Conservation (phyloP, 139 green algal species). For the Chlamydomonas applanata region DNA sequence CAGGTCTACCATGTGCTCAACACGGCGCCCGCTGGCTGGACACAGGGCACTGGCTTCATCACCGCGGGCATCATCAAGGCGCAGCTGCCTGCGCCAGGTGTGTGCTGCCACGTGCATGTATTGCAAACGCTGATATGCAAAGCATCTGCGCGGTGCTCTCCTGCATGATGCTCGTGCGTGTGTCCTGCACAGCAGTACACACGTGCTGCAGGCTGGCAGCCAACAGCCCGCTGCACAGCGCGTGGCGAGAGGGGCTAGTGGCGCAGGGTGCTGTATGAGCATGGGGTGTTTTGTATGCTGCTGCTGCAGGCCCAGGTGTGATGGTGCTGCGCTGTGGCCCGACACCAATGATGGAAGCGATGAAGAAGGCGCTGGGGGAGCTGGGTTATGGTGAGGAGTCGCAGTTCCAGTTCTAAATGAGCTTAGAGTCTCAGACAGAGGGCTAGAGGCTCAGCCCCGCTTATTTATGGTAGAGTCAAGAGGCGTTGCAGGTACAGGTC, state of each 20-base stretch:
- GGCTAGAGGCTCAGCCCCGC: no score
- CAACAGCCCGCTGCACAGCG: neutral
- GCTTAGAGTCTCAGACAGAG: no score
- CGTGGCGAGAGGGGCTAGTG: no score
- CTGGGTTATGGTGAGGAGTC: conserved; percentile 73
- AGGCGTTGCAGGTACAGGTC: no score
- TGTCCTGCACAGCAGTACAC: neutral
- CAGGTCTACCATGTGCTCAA: conserved; percentile 57
- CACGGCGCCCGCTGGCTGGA: conserved; percentile 64
- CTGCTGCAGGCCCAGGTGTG: conserved; percentile 21
- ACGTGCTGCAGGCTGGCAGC: neutral
- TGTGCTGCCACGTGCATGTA: no score
- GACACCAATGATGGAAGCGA: conserved; percentile 84
- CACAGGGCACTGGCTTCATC: conserved; percentile 74
- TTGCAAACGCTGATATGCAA: no score
- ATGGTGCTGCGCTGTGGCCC: conserved; percentile 86
- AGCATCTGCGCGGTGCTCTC: neutral
- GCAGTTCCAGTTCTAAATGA: conserved; percentile 95
- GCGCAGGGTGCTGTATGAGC: neutral
- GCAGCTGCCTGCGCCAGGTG: conserved; percentile 53
- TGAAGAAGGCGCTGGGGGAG: conserved; percentile 69
- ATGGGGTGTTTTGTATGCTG: no score
- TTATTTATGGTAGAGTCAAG: no score
- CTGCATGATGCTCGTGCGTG: neutral
- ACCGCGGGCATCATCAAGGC: conserved; percentile 73